Percentiles rank a stretch among this genome's conserved stretches.
phyloP scores from a whole-genome alignment of 148 eudicot genomes.

The Hydrangea macrophylla region DNA sequence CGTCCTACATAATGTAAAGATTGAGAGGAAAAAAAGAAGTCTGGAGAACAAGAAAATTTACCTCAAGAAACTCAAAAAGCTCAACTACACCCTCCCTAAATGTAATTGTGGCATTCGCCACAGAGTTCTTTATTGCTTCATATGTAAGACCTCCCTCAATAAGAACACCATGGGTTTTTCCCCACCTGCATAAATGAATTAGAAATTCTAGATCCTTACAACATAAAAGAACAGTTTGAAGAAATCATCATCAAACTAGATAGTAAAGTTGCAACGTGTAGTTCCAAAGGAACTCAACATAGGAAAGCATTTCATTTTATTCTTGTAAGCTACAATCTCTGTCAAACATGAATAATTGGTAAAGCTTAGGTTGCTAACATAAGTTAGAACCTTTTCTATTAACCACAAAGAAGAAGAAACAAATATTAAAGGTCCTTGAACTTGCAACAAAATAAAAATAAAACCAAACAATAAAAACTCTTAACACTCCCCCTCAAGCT shows the following conservation, averaged over 20 bases:
- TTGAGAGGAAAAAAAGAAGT: not conserved
- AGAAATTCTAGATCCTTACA: slow-evolving; percentile 7
- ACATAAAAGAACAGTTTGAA: slow-evolving; percentile 10
- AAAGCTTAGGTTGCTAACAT: no score
- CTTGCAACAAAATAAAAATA: no score
- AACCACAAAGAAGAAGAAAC: no score
- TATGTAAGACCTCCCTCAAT: slow-evolving; percentile 89
- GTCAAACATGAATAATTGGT: no score
- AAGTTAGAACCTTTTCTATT: no score
- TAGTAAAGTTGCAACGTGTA: not conserved
- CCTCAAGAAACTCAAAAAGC: slow-evolving; percentile 86
- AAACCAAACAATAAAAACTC: no score
- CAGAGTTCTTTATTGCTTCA: slow-evolving; percentile 70
- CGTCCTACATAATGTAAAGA: slow-evolving; percentile 2
- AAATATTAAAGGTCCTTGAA: no score
- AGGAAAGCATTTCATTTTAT: slow-evolving; percentile 1
- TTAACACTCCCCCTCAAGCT: no score
- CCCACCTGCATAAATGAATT: slow-evolving; percentile 61
- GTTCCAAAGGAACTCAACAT: not conserved
- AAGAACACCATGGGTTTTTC: slow-evolving; percentile 81
- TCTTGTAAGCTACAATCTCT: not conserved
- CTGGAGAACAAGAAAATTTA: slow-evolving; percentile 21
- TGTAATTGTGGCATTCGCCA: slow-evolving; percentile 63
- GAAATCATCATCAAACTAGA: not conserved
- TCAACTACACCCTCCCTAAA: slow-evolving; percentile 84